Conservation (phyloP, 352 stramenopile genomes). For the Thraustotheca clavata region DNA sequence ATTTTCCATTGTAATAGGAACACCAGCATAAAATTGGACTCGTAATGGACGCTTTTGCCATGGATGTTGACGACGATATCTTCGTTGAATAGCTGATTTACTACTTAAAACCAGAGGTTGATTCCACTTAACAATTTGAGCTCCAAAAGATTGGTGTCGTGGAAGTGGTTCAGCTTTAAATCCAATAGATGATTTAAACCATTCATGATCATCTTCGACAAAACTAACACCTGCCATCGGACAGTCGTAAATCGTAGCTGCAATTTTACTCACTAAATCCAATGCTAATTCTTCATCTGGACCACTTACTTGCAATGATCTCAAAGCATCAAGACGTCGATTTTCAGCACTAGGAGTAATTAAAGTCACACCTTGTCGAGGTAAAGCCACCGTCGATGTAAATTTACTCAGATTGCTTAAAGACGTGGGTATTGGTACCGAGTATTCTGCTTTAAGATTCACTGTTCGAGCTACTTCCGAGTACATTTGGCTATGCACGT, state of each 20-base stretch:
- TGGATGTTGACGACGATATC: not conserved
- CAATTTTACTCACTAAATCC: not conserved
- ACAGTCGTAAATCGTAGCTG: not conserved
- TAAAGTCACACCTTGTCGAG: not conserved
- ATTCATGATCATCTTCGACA: not conserved
- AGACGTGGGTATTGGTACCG: too few relatives aligned
- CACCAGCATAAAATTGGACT: not conserved
- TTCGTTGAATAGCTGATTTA: not conserved
- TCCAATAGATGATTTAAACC: not conserved
- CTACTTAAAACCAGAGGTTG: not conserved
- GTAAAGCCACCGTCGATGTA: not conserved
- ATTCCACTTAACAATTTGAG: too few relatives aligned
- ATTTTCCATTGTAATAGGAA: not conserved
- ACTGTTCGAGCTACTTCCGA: not conserved
- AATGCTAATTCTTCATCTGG: not conserved
- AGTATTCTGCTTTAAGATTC: not conserved
- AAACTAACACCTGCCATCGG: slow-evolving; percentile 5
- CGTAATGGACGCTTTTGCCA: not conserved
- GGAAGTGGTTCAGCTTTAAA: not conserved
- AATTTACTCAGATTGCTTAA: not conserved
- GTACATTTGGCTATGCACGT: not conserved
- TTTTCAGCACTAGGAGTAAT: not conserved
- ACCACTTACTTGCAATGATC: not conserved
- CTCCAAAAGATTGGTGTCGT: not conserved
- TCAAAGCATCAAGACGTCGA: not conserved